These are phyloP conservation scores for Dactylella cylindrospora DNA, from an alignment of 2,329 filamentous ascomycete species.

Conservation along the genomic window DNA sequence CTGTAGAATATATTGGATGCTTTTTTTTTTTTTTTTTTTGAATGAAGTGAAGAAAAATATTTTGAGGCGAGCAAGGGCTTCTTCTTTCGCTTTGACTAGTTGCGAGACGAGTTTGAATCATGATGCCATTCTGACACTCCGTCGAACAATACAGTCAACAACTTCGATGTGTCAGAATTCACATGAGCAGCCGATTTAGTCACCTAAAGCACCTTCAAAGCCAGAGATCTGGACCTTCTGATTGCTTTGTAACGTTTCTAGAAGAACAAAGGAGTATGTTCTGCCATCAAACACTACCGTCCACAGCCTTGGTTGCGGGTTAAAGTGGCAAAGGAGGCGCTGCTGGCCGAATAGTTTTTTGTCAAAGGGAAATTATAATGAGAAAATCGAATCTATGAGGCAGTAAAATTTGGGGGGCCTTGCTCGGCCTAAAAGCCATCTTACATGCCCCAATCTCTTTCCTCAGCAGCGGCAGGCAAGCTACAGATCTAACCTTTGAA, in stretches of 20 bases:
- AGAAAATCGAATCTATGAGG: slow-evolving; percentile 15
- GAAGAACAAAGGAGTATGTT: slow-evolving; percentile 18
- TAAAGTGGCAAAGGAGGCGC: slow-evolving; percentile 43
- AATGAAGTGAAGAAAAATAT: neutral
- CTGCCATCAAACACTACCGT: slow-evolving; percentile 24
- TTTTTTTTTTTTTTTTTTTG: slow-evolving; percentile 1
- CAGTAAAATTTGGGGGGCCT: slow-evolving; percentile 34
- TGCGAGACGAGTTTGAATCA: slow-evolving; percentile 12
- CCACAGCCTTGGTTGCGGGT: neutral
- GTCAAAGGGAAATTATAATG: slow-evolving; percentile 37
- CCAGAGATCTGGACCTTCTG: slow-evolving; percentile 2
- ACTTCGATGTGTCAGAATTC: neutral
- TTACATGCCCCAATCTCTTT: slow-evolving; percentile 8
- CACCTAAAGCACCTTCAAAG: neutral
- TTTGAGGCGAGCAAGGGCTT: slow-evolving; percentile 15
- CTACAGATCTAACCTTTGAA: no score
- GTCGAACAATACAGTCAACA: no score
- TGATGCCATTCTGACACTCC: slow-evolving; percentile 11
- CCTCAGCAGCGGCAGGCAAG: neutral
- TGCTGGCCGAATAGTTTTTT: no score
- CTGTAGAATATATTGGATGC: slow-evolving; percentile 13
- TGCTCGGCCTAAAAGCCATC: slow-evolving; percentile 15
- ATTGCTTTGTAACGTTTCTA: slow-evolving; percentile 1
- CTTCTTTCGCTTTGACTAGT: slow-evolving; percentile 14
- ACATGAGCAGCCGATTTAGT: neutral